phyloP scores from a whole-genome alignment of 2,329 filamentous ascomycete genomes.

The Nigrospora oryzae region DNA sequence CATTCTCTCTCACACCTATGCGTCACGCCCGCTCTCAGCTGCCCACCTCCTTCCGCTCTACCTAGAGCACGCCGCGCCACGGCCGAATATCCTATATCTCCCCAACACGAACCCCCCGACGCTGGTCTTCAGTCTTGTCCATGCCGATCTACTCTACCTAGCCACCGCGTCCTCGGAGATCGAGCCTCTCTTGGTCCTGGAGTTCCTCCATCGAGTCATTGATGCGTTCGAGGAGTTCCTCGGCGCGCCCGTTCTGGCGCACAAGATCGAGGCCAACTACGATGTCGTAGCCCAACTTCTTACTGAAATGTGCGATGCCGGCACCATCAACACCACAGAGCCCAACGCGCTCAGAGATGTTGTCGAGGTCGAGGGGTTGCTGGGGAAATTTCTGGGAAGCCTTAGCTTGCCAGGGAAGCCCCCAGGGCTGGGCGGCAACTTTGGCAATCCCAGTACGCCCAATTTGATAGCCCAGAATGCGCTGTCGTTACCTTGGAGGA shows the following conservation, averaged over 20 bases:
- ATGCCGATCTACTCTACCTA: conserved; percentile 80
- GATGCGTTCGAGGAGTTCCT: conserved; percentile 94
- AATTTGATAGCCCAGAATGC: conserved; percentile 35
- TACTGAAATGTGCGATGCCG: conserved; percentile 93
- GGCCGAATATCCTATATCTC: conserved; percentile 81
- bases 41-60: conserved; percentile 76
- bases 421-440: conserved; percentile 25
- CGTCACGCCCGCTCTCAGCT: conserved; percentile 70
- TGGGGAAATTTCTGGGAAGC: conserved; percentile 81
- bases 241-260: conserved; percentile 74
- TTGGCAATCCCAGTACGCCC: conserved; percentile 27
- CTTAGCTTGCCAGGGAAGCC: conserved; percentile 66
- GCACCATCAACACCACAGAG: conserved; percentile 82
- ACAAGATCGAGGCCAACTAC: conserved; percentile 83
- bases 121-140: conserved; percentile 78
- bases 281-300: conserved; percentile 90
- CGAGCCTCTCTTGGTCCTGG: conserved; percentile 81
- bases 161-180: conserved; percentile 79
- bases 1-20: conserved; percentile 84
- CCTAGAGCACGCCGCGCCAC: conserved; percentile 70
- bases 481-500: conserved; percentile 72
- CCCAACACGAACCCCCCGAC: conserved; percentile 76
- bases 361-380: conserved; percentile 83
- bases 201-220: conserved; percentile 88
- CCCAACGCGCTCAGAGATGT: conserved; percentile 85